Percentiles rank a stretch among this genome's conserved stretches.
Conservation (phyloP, 2,329 filamentous ascomycete genomes). For the Ascochyta clinopodiicola region DNA sequence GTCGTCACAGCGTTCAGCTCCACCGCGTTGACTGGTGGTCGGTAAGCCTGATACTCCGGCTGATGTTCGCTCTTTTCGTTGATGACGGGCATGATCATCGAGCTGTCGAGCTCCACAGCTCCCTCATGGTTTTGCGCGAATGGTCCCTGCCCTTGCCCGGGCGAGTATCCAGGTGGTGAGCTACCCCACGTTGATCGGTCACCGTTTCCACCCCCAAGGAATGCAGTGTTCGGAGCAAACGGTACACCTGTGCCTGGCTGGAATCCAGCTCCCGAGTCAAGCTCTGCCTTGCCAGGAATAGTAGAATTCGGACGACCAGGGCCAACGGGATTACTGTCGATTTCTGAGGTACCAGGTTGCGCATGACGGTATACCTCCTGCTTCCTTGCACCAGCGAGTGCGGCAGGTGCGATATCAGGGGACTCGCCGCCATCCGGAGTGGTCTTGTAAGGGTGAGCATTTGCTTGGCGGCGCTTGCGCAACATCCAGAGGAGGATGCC, state of each 20-base stretch:
- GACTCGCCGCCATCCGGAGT: slow-evolving; percentile 21
- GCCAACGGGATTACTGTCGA: slow-evolving; percentile 37
- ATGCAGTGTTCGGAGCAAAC: slow-evolving; percentile 39
- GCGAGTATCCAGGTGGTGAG: slow-evolving; percentile 41
- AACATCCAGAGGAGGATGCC: slow-evolving; percentile 42
- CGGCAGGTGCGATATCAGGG: slow-evolving; percentile 30
- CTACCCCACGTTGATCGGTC: slow-evolving; percentile 34
- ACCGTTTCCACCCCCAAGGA: slow-evolving; percentile 39
- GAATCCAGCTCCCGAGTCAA: slow-evolving; percentile 39
- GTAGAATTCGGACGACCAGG: slow-evolving; percentile 36
- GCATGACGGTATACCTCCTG: slow-evolving; percentile 26
- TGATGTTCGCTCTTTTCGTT: slow-evolving; percentile 19
- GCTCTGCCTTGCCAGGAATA: slow-evolving; percentile 39
- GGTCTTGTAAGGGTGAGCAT: slow-evolving; percentile 25
- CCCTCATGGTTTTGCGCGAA: slow-evolving; percentile 19
- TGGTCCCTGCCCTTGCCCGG: slow-evolving; percentile 20
- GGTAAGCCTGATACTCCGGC: slow-evolving; percentile 36
- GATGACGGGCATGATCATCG: slow-evolving; percentile 23
- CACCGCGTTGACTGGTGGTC: slow-evolving; percentile 27
- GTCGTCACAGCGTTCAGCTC: slow-evolving; percentile 29
- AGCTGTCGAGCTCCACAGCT: slow-evolving; percentile 26
- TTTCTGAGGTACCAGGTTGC: slow-evolving; percentile 32
- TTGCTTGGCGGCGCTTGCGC: slow-evolving; percentile 39
- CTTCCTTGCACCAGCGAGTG: slow-evolving; percentile 33
- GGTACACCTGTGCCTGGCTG: slow-evolving; percentile 29